These are phyloP conservation scores for Deinandra increscens DNA, from an alignment of 129 eudicot species.

Conservation along the genomic window DNA sequence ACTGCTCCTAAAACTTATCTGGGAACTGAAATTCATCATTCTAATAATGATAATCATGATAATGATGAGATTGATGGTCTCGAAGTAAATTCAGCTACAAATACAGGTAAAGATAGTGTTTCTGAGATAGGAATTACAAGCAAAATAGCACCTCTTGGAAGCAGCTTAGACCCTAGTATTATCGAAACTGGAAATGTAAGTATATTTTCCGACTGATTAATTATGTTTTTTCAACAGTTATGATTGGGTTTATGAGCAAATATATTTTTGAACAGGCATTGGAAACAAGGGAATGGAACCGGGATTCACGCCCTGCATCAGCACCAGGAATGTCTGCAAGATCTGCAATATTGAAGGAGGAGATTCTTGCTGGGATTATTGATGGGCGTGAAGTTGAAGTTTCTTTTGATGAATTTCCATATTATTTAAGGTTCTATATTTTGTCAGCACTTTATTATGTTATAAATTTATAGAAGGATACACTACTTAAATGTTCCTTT, in stretches of 20 bases:
- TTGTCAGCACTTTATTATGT: conserved; percentile 7
- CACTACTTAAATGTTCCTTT: not conserved
- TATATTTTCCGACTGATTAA: not conserved
- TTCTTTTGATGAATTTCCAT: conserved; percentile 81
- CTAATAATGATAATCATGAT: no score
- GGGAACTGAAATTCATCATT: no score
- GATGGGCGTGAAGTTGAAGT: conserved; percentile 60
- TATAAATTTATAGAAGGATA: not conserved
- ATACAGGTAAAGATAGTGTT: conserved; percentile 48
- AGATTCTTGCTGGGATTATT: conserved; percentile 55
- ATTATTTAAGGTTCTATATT: conserved; percentile 62
- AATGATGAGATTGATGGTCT: conserved; percentile 67
- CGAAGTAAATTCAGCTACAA: conserved; percentile 68
- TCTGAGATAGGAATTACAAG: conserved; percentile 47
- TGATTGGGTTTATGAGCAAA: conserved; percentile 9
- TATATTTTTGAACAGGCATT: conserved; percentile 35
- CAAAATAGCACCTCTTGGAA: conserved; percentile 52
- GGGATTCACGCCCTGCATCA: conserved; percentile 44
- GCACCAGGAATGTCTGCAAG: conserved; percentile 49
- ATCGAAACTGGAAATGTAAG: conserved; percentile 53
- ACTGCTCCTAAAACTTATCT: conserved; percentile 37
- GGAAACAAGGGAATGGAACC: conserved; percentile 52
- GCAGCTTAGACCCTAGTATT: conserved; percentile 40
- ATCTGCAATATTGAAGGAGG: conserved; percentile 61
- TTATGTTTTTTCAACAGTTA: not conserved